phyloP scores from a whole-genome alignment of 1,139 yeast genomes.

The Geotrichum aggregatum region DNA sequence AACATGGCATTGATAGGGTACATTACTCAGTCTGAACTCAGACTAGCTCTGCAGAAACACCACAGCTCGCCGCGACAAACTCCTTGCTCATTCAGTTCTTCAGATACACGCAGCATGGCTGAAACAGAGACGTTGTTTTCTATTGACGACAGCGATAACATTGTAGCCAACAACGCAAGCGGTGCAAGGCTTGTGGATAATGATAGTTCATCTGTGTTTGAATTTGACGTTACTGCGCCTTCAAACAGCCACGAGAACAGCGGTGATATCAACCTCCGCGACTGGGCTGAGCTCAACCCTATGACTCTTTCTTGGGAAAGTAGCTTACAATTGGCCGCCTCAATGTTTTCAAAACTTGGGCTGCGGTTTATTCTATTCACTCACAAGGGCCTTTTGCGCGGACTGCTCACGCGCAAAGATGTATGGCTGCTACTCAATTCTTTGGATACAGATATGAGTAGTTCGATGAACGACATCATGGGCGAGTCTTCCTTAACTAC shows the following conservation, averaged over 20 bases:
- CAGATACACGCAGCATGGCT: conserved; percentile 6
- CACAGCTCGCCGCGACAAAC: conserved; percentile 14
- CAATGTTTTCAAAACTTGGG: conserved; percentile 52
- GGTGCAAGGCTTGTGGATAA: conserved; percentile 1
- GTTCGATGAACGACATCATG: conserved; percentile 13
- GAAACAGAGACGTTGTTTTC: conserved; percentile 13
- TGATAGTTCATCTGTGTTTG: conserved; percentile 15
- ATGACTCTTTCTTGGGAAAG: conserved; percentile 33
- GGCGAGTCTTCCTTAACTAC: conserved; percentile 14
- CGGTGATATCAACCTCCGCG: conserved; percentile 23
- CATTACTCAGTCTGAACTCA: conserved; percentile 41
- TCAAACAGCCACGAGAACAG: not conserved
- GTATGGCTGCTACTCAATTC: conserved; percentile 47
- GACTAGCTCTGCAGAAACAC: conserved; percentile 30
- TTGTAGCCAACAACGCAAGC: not conserved
- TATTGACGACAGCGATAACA: not conserved
- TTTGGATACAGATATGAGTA: conserved; percentile 19
- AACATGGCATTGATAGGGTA: conserved; percentile 42
- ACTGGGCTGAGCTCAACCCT: conserved; percentile 34
- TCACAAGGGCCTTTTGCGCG: conserved; percentile 45
- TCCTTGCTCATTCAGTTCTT: conserved; percentile 25
- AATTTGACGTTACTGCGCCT: conserved; percentile 5
- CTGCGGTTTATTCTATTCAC: conserved; percentile 50
- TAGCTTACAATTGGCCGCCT: conserved; percentile 45
- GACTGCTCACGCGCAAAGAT: conserved; percentile 68